Evolutionary conservation across 2,329 filamentous ascomycete genomes (phyloP).

Genomic region (Tetracladium maxilliforme): DNA sequence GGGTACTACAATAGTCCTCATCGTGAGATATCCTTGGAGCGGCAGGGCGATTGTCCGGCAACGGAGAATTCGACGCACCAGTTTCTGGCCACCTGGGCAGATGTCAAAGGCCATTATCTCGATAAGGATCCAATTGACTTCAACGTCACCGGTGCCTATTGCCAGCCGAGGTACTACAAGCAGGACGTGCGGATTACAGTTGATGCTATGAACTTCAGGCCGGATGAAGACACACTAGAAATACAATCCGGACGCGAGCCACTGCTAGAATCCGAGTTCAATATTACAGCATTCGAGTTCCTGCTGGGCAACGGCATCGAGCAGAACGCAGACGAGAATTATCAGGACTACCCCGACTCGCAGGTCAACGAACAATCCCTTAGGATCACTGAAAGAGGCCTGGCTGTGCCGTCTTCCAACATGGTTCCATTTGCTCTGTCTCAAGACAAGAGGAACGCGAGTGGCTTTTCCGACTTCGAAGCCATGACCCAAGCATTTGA

Average conservation of each 20-base stretch:
- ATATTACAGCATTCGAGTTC: slow-evolving; percentile 21
- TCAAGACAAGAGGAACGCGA: slow-evolving; percentile 8
- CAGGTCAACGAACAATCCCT: slow-evolving; percentile 8
- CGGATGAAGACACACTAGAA: too few species aligned
- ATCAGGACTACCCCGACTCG: slow-evolving; percentile 6
- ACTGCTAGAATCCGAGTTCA: slow-evolving; percentile 15
- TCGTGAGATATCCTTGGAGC: too few species aligned
- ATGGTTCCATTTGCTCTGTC: slow-evolving; percentile 23
- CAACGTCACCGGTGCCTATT: slow-evolving; percentile 22
- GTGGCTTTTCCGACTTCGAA: slow-evolving; percentile 17
- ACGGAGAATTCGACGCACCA: too few species aligned
- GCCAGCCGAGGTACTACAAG: slow-evolving; percentile 26
- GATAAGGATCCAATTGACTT: slow-evolving; percentile 1
- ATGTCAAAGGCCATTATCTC: too few species aligned
- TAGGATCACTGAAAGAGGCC: slow-evolving; percentile 7
- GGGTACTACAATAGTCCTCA: too few species aligned
- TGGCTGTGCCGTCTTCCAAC: slow-evolving; percentile 10
- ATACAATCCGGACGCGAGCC: slow-evolving; percentile 3
- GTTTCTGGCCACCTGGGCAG: slow-evolving; percentile 19
- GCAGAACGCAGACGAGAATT: slow-evolving; percentile 1
- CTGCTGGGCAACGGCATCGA: slow-evolving; percentile 11
- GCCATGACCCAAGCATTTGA: slow-evolving; percentile 18
- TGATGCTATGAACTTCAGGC: too few species aligned
- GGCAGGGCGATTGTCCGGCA: too few species aligned
- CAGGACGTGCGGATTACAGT: slow-evolving; percentile 27